These are phyloP conservation scores for Penicillium hordei DNA, from an alignment of 2,329 filamentous ascomycete species.

Conservation along the genomic window DNA sequence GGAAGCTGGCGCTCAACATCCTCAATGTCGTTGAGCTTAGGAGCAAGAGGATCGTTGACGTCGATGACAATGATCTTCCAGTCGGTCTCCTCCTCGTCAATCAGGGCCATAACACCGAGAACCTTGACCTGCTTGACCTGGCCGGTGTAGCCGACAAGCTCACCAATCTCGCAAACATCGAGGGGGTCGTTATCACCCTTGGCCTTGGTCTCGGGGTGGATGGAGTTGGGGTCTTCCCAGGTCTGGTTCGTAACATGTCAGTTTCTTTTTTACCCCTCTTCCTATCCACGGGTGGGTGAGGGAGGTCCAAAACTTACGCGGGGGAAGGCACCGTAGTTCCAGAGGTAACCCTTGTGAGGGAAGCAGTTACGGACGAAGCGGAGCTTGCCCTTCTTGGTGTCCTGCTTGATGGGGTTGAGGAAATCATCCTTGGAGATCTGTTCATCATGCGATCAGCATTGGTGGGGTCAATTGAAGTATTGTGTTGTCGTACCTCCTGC, in stretches of 20 bases:
- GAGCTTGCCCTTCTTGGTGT: constrained; percentile 99
- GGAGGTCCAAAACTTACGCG: constrained; percentile 61
- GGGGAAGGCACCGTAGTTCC: constrained; percentile 99
- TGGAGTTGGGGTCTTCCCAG: constrained; percentile 95
- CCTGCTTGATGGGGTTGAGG: constrained; percentile 99
- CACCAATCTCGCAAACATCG: constrained; percentile 98
- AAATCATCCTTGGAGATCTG: constrained; percentile 99
- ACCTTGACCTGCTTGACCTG: constrained; percentile 99
- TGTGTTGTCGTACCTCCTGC: constrained; percentile 72
- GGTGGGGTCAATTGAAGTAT: neutral
- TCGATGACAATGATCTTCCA: constrained; percentile 99
- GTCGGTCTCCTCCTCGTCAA: constrained; percentile 99
- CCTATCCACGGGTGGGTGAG: neutral
- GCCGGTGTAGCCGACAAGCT: constrained; percentile 92
- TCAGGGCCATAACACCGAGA: constrained; percentile 96
- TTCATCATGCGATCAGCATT: constrained; percentile 19
- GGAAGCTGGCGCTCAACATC: constrained; percentile 98
- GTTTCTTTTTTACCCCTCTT: constrained; percentile 8
- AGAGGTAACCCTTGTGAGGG: constrained; percentile 99
- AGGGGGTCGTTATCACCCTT: constrained; percentile 99
- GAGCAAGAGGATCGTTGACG: constrained; percentile 91
- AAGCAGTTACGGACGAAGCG: constrained; percentile 99
- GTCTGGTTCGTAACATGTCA: constrained; percentile 58
- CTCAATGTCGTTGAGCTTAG: constrained; percentile 97
- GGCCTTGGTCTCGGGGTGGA: constrained; percentile 98